These are phyloP conservation scores for Gonium pectorale DNA, from an alignment of 139 green algal species.

Conservation along the genomic window DNA sequence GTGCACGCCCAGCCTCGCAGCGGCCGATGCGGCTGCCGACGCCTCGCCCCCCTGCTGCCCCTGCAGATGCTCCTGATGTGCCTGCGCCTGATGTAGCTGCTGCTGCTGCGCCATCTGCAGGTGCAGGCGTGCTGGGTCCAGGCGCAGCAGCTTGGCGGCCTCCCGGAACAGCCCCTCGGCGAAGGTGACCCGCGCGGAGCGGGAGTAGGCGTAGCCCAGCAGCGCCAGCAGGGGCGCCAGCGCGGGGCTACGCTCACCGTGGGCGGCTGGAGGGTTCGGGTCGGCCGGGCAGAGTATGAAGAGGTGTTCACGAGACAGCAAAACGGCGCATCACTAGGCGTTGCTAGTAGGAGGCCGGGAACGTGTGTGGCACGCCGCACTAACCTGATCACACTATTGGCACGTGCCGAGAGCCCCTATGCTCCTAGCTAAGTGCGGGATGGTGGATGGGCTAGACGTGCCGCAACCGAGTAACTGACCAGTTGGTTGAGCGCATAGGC, in stretches of 20 bases:
- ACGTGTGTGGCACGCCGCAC: too few species aligned
- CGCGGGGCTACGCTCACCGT: slow-evolving; percentile 52
- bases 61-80: not conserved
- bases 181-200: slow-evolving; percentile 76
- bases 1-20: slow-evolving; percentile 57
- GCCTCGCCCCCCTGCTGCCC: not conserved
- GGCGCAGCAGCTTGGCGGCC: slow-evolving; percentile 43
- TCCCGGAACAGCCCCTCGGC: slow-evolving; percentile 80
- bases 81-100: not conserved
- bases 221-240: slow-evolving; percentile 71
- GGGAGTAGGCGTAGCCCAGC: slow-evolving; percentile 74
- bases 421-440: too few species aligned
- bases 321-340: too few species aligned
- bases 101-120: not conserved
- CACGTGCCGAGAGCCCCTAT: too few species aligned
- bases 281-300: not conserved
- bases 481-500: too few species aligned
- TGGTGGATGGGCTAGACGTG: too few species aligned
- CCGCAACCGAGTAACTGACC: too few species aligned
- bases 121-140: slow-evolving; percentile 19
- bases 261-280: slow-evolving; percentile 49
- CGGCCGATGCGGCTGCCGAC: not conserved
- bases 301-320: not conserved
- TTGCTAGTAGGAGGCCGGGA: too few species aligned
- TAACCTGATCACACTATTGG: too few species aligned